Base-by-base conservation (phyloP, 2,329 filamentous ascomycete genomes). In the Colletotrichum musae region DNA sequence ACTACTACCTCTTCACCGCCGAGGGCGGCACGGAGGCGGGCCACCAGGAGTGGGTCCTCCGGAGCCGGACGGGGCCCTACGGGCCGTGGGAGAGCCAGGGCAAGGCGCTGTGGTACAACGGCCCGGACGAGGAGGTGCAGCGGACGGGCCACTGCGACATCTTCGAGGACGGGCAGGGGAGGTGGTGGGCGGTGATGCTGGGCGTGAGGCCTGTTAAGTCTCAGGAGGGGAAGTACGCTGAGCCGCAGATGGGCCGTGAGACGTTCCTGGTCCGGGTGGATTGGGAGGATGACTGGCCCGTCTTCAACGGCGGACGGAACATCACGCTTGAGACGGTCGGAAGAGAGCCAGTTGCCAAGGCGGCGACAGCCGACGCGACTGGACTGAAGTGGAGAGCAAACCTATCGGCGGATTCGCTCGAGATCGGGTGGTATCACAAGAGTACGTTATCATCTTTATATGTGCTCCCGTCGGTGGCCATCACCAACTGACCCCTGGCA, bases 231-330 rank as follows among this genome's bases (percentile, higher is more conserved):
- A 64, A 53, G 16, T 82, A 78, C 74, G 70, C 81, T 26, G 78
- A 80, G 47, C 84, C 83, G 12, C 81, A 84, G 13, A 77, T 86
- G 62, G 83, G 83, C 80, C 68, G 68, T 16, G 86, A 88, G 72
- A 84, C 85, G 0, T 87, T 88, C 63, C 73, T 89, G 1, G 81
- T 86, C 13, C 81, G 81, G 0, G 79, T 87, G 0, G 78, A 82
- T 6, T 88, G 86, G 86, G 74, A 80, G 9, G 76, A 87, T 50
- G 82, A 84, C 68, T 88, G 86, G 85, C 86, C 86, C 0, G 74
- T 87, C 0, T 81, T 88, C 67, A 87, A 87, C 60, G 75, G 78
- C 0, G 83, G 84, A 0, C 78, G 79, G 13, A 83, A 83, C 62
- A 80, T 87, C 28, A 76, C 79, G 0, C 80, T 85, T 5, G 61